Percentiles rank a stretch among this genome's conserved stretches.
Evolutionary conservation across 1,284 basidiomycete species (phyloP).

Genomic region (Megacollybia platyphylla): DNA sequence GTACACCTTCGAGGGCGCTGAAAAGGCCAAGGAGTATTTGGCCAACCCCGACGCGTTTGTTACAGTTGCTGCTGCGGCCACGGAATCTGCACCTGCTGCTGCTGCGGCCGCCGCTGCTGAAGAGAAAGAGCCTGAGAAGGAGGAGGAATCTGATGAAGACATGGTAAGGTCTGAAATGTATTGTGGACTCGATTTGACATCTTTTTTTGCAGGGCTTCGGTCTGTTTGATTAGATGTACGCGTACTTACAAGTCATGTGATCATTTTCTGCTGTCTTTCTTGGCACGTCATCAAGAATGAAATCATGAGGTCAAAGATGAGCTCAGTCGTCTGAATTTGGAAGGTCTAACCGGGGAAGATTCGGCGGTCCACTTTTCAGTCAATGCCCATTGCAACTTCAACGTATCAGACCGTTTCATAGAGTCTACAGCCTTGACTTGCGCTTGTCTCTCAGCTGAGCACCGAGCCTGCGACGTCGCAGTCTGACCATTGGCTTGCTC

Average conservation of each 20-base stretch:
- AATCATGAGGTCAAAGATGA: too few relatives aligned
- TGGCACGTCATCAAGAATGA: too few relatives aligned
- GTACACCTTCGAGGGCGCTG: constrained; percentile 88
- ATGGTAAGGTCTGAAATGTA: constrained; percentile 35
- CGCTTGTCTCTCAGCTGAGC: too few relatives aligned
- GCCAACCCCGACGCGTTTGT: constrained; percentile 97
- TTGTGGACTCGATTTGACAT: background rate
- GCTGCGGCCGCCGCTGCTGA: constrained; percentile 38
- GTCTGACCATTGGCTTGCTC: too few relatives aligned
- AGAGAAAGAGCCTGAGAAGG: constrained; percentile 69
- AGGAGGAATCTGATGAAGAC: constrained; percentile 62
- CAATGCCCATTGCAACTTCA: too few relatives aligned
- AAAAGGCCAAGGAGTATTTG: constrained; percentile 94
- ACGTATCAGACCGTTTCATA: too few relatives aligned
- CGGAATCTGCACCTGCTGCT: constrained; percentile 35
- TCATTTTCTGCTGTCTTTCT: background rate
- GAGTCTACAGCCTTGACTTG: too few relatives aligned
- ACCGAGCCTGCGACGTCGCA: too few relatives aligned
- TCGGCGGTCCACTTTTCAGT: too few relatives aligned
- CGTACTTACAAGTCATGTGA: constrained; percentile 2
- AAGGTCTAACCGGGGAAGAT: too few relatives aligned
- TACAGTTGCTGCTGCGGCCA: constrained; percentile 49
- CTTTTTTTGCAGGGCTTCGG: constrained; percentile 53
- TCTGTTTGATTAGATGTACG: constrained; percentile 65
- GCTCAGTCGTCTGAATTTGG: too few relatives aligned